Percentiles rank a stretch among this genome's conserved stretches.
Conservation (phyloP, 2,329 filamentous ascomycete species). For the Apiospora phragmitis region DNA sequence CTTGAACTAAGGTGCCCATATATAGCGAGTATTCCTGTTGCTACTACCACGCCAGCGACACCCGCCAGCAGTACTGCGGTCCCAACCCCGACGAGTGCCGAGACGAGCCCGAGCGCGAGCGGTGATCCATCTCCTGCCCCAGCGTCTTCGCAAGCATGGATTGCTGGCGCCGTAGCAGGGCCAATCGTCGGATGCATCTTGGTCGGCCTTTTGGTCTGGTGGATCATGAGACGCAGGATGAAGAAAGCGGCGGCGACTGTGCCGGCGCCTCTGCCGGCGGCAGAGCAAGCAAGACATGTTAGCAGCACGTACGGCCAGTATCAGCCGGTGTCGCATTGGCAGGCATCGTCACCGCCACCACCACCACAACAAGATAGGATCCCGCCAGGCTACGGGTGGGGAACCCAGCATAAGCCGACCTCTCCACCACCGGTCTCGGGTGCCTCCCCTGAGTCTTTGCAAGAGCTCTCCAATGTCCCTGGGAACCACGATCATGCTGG, state of each 20-base stretch:
- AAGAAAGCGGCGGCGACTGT: background rate
- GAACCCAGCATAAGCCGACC: background rate
- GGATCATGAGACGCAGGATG: background rate
- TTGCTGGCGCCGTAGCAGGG: background rate
- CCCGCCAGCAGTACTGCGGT: background rate
- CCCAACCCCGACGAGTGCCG: background rate
- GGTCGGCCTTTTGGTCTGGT: background rate
- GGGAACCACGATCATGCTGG: background rate
- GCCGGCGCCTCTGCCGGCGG: background rate
- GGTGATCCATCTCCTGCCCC: background rate
- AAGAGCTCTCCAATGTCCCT: background rate
- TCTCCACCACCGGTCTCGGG: background rate
- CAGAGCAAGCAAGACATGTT: too few relatives aligned
- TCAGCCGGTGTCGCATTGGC: background rate
- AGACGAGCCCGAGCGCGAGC: background rate
- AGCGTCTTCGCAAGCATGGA: background rate
- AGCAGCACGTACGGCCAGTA: background rate
- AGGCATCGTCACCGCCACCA: background rate
- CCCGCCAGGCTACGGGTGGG: background rate
- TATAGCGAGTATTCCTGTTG: background rate
- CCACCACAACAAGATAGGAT: background rate
- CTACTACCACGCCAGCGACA: background rate
- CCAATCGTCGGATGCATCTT: background rate
- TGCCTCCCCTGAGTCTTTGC: background rate
- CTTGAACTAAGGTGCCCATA: background rate